Evolutionary conservation across 257 asterid species (phyloP).

Genomic region (Penstemon newberryi): DNA sequence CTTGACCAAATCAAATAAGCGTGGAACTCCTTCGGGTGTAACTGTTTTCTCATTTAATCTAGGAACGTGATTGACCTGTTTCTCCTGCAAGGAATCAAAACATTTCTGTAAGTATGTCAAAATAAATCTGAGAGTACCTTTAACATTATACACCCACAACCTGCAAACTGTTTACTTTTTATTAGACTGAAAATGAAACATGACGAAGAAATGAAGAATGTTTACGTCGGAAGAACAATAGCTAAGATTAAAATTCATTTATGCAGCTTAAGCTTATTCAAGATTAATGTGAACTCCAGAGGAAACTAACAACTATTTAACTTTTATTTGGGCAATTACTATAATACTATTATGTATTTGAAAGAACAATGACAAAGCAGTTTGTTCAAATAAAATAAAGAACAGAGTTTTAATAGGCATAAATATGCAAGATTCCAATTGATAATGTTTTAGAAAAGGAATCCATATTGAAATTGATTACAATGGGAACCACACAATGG

Average conservation of each 20-base stretch:
- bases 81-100: constrained; percentile 63
- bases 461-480: not conserved
- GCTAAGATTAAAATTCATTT: not conserved
- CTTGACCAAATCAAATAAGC: constrained; percentile 86
- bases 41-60: constrained; percentile 63
- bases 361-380: not conserved
- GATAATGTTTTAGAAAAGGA: not conserved
- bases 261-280: not conserved
- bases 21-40: constrained; percentile 80
- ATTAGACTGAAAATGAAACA: constrained; percentile 6
- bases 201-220: no score
- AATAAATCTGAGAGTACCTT: constrained; percentile 1
- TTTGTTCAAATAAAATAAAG: not conserved
- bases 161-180: not conserved
- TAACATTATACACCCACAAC: not conserved
- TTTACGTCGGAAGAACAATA: not conserved
- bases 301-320: not conserved
- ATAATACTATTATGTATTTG: not conserved
- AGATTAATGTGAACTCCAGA: constrained; percentile 1
- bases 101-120: not conserved
- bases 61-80: constrained; percentile 58
- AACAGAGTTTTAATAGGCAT: not conserved
- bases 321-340: not conserved
- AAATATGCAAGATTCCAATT: not conserved
- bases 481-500: not conserved